Conservation (phyloP, 2,329 filamentous ascomycete species). For the Clonostachys chloroleuca region DNA sequence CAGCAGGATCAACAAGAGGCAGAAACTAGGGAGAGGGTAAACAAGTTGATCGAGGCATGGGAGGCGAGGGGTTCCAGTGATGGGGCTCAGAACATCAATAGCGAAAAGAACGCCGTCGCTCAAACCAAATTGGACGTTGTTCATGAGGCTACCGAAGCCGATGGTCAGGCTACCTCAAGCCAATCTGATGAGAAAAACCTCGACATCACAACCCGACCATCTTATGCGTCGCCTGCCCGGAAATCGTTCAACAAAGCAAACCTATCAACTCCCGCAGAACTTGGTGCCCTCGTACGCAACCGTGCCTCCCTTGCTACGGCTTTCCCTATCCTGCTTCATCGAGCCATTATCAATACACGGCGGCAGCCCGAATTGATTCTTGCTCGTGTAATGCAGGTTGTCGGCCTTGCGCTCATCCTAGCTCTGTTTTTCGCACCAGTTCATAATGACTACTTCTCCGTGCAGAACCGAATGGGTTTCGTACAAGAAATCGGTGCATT, state of each 20-base stretch:
- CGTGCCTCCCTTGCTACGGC: slow-evolving; percentile 57
- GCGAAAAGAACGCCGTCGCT: background rate
- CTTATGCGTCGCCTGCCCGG: slow-evolving; percentile 19
- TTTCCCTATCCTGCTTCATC: slow-evolving; percentile 63
- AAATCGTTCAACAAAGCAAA: slow-evolving; percentile 35
- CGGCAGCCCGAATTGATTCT: slow-evolving; percentile 61
- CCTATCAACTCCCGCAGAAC: slow-evolving; percentile 64
- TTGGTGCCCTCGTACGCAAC: slow-evolving; percentile 63
- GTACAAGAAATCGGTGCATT: slow-evolving; percentile 68
- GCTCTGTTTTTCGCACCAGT: slow-evolving; percentile 69
- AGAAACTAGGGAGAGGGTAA: slow-evolving; percentile 58
- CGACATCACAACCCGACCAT: slow-evolving; percentile 1
- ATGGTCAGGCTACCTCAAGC: background rate
- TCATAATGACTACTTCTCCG: slow-evolving; percentile 61
- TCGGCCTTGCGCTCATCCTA: slow-evolving; percentile 58
- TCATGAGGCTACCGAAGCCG: background rate
- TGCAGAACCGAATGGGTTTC: slow-evolving; percentile 72
- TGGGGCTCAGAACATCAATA: background rate
- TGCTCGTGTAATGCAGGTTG: slow-evolving; percentile 63
- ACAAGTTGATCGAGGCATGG: slow-evolving; percentile 58
- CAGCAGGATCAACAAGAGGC: slow-evolving; percentile 60
- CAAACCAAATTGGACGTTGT: background rate
- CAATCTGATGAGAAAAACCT: background rate
- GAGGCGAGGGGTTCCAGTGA: slow-evolving; percentile 4
- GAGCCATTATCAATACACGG: slow-evolving; percentile 65